Conservation (phyloP, 495 filamentous ascomycete species). For the Penicillium arizonense region DNA sequence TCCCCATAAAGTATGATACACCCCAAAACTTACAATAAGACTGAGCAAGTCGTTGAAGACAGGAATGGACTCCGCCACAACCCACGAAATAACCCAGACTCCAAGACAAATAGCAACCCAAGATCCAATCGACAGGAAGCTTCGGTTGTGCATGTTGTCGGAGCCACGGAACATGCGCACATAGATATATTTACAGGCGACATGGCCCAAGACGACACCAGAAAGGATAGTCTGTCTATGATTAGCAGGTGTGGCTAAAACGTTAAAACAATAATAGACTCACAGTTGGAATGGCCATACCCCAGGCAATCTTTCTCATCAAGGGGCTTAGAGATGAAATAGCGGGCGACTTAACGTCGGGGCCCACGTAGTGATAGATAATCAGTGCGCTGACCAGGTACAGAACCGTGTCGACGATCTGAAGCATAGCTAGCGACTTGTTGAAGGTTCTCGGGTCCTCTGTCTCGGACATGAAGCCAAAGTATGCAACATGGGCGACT, state of each 20-base stretch:
- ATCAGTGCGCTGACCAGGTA: conserved; percentile 50
- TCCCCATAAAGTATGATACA: not conserved
- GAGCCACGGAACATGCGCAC: conserved; percentile 57
- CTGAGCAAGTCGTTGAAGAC: conserved; percentile 67
- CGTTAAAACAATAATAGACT: conserved; percentile 1
- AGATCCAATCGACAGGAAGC: conserved; percentile 39
- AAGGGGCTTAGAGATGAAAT: conserved; percentile 60
- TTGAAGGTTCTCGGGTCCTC: conserved; percentile 61
- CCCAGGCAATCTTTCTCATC: conserved; percentile 70
- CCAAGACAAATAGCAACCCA: conserved; percentile 58
- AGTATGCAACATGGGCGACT: conserved; percentile 69
- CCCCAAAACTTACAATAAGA: conserved; percentile 35
- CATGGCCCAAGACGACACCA: conserved; percentile 59
- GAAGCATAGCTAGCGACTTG: conserved; percentile 64
- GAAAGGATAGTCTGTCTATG: conserved; percentile 30
- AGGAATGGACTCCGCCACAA: conserved; percentile 71
- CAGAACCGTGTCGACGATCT: conserved; percentile 60
- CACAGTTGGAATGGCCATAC: conserved; percentile 69
- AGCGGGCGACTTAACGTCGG: conserved; percentile 66
- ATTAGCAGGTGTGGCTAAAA: not conserved
- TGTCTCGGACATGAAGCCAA: conserved; percentile 75
- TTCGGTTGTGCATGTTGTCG: conserved; percentile 55
- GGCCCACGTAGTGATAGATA: conserved; percentile 73
- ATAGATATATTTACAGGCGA: conserved; percentile 63
- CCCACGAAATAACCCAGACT: conserved; percentile 64